Evolutionary conservation across 202 grass and related monocot species (phyloP).

Genomic region (Saccharum hybrid): DNA sequence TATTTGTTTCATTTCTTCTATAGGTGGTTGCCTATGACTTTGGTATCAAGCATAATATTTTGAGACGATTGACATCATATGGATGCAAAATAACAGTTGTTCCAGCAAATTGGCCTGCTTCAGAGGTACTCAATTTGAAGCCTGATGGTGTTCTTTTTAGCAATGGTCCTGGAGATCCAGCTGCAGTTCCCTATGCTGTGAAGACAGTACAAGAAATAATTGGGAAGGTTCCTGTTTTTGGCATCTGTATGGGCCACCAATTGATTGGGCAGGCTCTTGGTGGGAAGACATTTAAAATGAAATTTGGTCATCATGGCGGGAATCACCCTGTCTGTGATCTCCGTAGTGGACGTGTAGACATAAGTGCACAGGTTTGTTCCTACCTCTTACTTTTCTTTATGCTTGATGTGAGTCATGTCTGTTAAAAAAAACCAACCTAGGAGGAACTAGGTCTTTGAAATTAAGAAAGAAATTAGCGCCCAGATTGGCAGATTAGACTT

Average conservation of each 20-base stretch:
- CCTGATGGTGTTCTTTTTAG: slow-evolving; percentile 97
- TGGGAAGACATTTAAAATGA: slow-evolving; percentile 93
- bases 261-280: slow-evolving; percentile 86
- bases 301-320: slow-evolving; percentile 85
- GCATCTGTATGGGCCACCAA: slow-evolving; percentile 92
- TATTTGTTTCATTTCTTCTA: background rate
- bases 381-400: background rate
- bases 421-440: background rate
- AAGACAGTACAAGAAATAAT: slow-evolving; percentile 82
- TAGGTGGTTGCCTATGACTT: slow-evolving; percentile 98
- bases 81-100: slow-evolving; percentile 97
- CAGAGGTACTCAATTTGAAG: slow-evolving; percentile 73
- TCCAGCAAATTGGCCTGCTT: slow-evolving; percentile 89
- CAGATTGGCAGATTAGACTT: background rate
- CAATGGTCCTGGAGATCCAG: slow-evolving; percentile 95
- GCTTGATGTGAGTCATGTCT: background rate
- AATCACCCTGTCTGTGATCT: slow-evolving; percentile 77
- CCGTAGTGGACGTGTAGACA: slow-evolving; percentile 78
- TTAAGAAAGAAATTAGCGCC: background rate
- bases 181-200: slow-evolving; percentile 86
- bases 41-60: slow-evolving; percentile 97
- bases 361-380: slow-evolving; percentile 74
- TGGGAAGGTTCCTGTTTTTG: slow-evolving; percentile 84
- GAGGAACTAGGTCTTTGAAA: background rate
- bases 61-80: slow-evolving; percentile 89